Conservation (phyloP, 2,329 filamentous ascomycete genomes). For the Ophiostoma fasciatum region DNA sequence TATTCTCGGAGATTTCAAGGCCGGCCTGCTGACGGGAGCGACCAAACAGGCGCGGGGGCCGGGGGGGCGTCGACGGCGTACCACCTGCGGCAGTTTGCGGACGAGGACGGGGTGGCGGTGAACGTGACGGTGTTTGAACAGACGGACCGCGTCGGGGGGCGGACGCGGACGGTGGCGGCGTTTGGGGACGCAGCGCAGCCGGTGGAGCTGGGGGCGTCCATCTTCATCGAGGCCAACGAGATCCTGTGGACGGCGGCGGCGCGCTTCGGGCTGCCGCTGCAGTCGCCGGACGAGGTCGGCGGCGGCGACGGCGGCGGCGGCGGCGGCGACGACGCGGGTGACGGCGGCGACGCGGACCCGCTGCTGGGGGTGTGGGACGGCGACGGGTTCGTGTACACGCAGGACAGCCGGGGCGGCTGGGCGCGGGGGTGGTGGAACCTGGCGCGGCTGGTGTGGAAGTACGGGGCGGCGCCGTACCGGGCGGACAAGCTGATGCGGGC, state of each 20-base stretch:
- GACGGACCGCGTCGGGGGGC: conserved; percentile 62
- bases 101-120: conserved; percentile 40
- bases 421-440: conserved; percentile 64
- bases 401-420: conserved; percentile 42
- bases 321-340: too few species aligned
- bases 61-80: conserved; percentile 80
- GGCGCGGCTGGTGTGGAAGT: conserved; percentile 69
- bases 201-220: conserved; percentile 79
- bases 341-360: too few species aligned
- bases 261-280: conserved; percentile 52
- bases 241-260: conserved; percentile 63
- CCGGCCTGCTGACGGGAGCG: too few species aligned
- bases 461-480: conserved; percentile 63
- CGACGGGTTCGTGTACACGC: conserved; percentile 52
- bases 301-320: conserved; percentile 35
- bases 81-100: conserved; percentile 58
- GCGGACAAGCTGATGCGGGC: conserved; percentile 58
- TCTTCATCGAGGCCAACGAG: conserved; percentile 74
- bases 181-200: conserved; percentile 52
- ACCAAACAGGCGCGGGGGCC: conserved; percentile 61
- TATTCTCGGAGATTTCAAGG: too few species aligned
- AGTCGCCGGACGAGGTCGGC: conserved; percentile 16
- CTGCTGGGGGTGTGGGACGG: conserved; percentile 78
- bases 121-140: conserved; percentile 86
- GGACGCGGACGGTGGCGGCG: conserved; percentile 69